A percentile compares a stretch with the other conserved stretches of the same genome.
Evolutionary conservation across 2,329 filamentous ascomycete species (phyloP).

Genomic region (Daldinia sp.): DNA sequence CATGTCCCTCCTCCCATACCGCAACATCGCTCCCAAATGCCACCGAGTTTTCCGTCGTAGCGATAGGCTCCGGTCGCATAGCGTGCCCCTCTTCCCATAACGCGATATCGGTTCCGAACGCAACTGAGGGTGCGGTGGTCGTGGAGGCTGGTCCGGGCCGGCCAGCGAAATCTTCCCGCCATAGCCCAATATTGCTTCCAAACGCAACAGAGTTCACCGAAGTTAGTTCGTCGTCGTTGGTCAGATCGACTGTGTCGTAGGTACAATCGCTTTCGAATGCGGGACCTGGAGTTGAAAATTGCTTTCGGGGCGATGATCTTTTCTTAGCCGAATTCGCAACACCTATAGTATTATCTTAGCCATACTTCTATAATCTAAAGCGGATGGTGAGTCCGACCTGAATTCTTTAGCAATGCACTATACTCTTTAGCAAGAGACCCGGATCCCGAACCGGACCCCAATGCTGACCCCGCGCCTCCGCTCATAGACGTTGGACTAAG

Average conservation of each 20-base stretch:
- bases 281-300: constrained; percentile 44
- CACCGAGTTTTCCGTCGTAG: constrained; percentile 48
- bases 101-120: constrained; percentile 50
- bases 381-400: constrained; percentile 29
- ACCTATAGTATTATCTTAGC: constrained; percentile 27
- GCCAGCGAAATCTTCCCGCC: constrained; percentile 52
- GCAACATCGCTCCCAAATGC: constrained; percentile 50
- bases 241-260: constrained; percentile 54
- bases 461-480: constrained; percentile 43
- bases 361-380: not conserved
- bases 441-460: constrained; percentile 1
- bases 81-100: constrained; percentile 61
- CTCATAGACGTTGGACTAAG: constrained; percentile 57
- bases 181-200: constrained; percentile 43
- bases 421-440: constrained; percentile 55
- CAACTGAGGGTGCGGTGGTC: constrained; percentile 44
- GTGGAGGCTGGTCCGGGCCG: constrained; percentile 45
- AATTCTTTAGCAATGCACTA: constrained; percentile 50
- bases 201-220: constrained; percentile 47
- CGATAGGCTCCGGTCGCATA: constrained; percentile 54
- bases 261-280: constrained; percentile 49
- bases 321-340: constrained; percentile 43
- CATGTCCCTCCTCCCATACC: constrained; percentile 60
- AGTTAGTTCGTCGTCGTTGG: constrained; percentile 47
- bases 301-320: constrained; percentile 43